Conservation (phyloP, 1,139 yeast species). For the Diutina pseudorugosa region DNA sequence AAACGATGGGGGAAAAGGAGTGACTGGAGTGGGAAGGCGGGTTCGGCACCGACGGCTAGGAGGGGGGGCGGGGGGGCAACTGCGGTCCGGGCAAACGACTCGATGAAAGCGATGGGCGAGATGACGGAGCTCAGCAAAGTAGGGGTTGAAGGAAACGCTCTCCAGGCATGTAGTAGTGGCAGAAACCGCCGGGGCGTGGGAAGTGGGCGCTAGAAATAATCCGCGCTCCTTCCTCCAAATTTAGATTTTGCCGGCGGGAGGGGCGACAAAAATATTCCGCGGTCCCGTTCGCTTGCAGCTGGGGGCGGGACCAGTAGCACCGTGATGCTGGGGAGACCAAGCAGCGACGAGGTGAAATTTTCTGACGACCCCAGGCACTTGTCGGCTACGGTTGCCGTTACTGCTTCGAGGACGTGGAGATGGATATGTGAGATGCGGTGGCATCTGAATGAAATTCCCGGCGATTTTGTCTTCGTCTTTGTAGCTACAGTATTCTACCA, state of each 20-base stretch:
- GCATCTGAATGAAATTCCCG: no score
- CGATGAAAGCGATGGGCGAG: no score
- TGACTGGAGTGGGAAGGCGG: neutral
- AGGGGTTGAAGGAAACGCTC: neutral
- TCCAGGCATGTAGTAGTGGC: neutral
- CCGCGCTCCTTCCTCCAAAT: conserved; percentile 2
- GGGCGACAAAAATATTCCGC: neutral
- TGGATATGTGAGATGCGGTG: no score
- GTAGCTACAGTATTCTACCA: no score
- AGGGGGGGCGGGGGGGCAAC: neutral
- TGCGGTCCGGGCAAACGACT: no score
- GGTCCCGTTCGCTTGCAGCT: conserved; percentile 1
- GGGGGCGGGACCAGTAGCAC: neutral
- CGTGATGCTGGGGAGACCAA: neutral
- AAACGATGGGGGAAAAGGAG: neutral
- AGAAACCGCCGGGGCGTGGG: neutral
- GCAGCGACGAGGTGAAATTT: neutral
- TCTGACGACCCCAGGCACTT: no score
- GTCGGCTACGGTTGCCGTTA: no score
- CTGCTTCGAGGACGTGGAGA: no score
- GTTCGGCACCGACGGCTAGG: neutral
- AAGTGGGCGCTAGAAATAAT: neutral
- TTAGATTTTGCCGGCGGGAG: neutral
- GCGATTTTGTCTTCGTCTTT: no score
- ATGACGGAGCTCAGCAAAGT: neutral